Conservation (phyloP, 2,329 filamentous ascomycete genomes). For the Cucurbitaria berberidis region DNA sequence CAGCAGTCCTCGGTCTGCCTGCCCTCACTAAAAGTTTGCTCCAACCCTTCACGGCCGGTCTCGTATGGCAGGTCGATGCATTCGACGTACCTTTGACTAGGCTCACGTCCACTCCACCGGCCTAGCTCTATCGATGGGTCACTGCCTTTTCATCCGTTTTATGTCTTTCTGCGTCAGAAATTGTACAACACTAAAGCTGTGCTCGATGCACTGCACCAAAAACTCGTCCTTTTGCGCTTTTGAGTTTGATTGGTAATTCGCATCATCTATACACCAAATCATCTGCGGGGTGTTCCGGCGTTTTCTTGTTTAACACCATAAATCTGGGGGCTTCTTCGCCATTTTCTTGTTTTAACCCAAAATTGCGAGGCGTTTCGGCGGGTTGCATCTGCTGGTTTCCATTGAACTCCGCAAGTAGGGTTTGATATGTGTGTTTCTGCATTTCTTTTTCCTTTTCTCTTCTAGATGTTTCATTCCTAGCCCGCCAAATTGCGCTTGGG, state of each 20-base stretch:
- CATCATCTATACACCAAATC: slow-evolving; percentile 19
- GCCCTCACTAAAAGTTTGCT: slow-evolving; percentile 28
- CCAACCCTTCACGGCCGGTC: slow-evolving; percentile 15
- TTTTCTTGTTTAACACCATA: slow-evolving; percentile 8
- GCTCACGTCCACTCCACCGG: slow-evolving; percentile 37
- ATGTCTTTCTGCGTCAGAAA: slow-evolving; percentile 9
- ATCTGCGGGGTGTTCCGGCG: slow-evolving; percentile 26
- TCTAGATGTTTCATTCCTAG: background rate
- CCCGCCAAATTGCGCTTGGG: slow-evolving; percentile 26
- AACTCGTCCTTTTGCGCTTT: background rate
- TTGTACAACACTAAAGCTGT: slow-evolving; percentile 28
- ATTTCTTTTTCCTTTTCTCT: background rate
- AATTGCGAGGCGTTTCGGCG: slow-evolving; percentile 10
- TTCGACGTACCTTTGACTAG: slow-evolving; percentile 47
- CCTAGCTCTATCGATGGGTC: slow-evolving; percentile 2
- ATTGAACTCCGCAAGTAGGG: too few relatives aligned
- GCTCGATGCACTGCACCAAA: slow-evolving; percentile 14
- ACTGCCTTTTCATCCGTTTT: slow-evolving; percentile 4
- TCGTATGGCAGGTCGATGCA: slow-evolving; percentile 19
- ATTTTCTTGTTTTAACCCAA: background rate
- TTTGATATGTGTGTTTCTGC: background rate
- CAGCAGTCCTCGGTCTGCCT: slow-evolving; percentile 18
- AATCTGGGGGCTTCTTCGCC: slow-evolving; percentile 5
- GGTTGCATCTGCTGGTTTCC: background rate
- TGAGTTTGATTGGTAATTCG: background rate